phyloP scores from a whole-genome alignment of 192 early-diverging fungal genomes.

The Linnemannia elongata region DNA sequence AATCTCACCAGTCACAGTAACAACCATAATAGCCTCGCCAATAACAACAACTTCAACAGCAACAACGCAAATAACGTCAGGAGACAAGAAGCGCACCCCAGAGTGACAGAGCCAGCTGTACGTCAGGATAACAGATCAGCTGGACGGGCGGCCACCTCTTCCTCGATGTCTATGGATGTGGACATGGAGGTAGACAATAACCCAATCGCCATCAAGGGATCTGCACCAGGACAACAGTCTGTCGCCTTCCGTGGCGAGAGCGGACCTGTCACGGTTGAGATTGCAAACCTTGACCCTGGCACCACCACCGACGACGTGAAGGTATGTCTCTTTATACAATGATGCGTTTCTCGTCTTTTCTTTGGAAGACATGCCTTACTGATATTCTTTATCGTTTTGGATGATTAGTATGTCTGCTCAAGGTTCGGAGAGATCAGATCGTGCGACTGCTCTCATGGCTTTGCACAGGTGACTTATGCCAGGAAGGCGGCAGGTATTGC shows the following conservation, averaged over 20 bases:
- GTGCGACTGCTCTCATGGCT: conserved; percentile 57
- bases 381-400: conserved; percentile 11
- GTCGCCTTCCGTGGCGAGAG: conserved; percentile 62
- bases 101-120: neutral
- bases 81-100: neutral
- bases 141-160: neutral
- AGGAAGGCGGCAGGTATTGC: conserved; percentile 58
- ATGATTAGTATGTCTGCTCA: conserved; percentile 44
- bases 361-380: neutral
- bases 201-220: conserved; percentile 33
- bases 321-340: conserved; percentile 31
- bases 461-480: conserved; percentile 64
- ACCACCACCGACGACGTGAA: conserved; percentile 66
- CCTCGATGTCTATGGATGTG: conserved; percentile 27
- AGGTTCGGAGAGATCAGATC: conserved; percentile 56
- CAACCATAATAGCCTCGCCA: neutral
- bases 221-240: conserved; percentile 27
- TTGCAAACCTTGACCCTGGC: conserved; percentile 63
- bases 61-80: neutral
- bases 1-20: conserved; percentile 10
- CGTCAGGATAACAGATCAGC: neutral
- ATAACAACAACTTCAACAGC: neutral
- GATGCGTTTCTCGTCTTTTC: neutral
- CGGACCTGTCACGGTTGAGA: conserved; percentile 61
- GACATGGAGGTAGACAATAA: conserved; percentile 40